Base-by-base conservation (phyloP, 768 basidiomycete genomes). In the Leccinum aurantiacum region DNA sequence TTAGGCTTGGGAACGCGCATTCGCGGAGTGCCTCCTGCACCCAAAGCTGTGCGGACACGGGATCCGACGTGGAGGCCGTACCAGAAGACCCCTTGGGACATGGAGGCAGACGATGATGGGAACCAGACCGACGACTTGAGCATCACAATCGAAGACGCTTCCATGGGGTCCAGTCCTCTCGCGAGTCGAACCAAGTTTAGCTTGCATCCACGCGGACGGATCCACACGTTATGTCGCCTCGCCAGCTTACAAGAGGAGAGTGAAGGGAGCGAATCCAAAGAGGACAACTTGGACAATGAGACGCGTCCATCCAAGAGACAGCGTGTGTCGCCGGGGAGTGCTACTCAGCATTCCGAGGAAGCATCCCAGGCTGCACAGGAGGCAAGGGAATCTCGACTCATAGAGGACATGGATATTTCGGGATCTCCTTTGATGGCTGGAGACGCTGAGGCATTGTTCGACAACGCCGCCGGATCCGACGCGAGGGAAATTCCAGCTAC, bases 1-100 rank as follows among this genome's bases (percentile, higher is more conserved):
- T 49, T 62, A 35, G 27, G 67, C 5, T 49, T 62, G 38, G 27
- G 51, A 19, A 6, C 53, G 7, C 60, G 65, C 17, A 11, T 2
- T 17, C 47, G 22, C 4, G 35, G 52, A 71, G 82, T 24, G 74
- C 80, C 67, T 1, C 63, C 67, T 31, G 65, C 71, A 8, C 71
- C 71, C 37, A 74, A 69, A 58, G 65, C 65, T 0, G 60, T 62
- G 37, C 71, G 71, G n/a, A 74, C 70, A 8, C 63, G 66, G 19
- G 54, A 61, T 31, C 54, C 63, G 22, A 17, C 24, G 4, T 70
- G 69, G 69, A 56, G 38, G 46, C 62, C 60, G 5, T 59, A 60
- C 13, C 62, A 69, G 49, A 65, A 49, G 49, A 53, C 55, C 6
- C 63, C 70, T 8, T 69, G 68, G 68, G 71, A 72, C 49, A 68